Conservation (phyloP, 257 asterid species). For the Rehmannia glutinosa region DNA sequence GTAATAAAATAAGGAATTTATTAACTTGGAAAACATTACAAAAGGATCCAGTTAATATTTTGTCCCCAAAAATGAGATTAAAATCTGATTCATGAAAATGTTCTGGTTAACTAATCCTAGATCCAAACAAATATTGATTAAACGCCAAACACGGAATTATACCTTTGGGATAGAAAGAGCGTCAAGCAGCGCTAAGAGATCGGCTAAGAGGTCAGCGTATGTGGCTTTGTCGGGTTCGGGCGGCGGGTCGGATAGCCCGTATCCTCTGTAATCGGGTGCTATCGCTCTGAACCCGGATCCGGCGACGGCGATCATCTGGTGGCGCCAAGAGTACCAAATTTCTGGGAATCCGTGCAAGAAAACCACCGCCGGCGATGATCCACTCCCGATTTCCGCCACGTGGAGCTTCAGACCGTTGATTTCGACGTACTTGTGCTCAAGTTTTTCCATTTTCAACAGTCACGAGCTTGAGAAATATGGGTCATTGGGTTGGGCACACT, state of each 20-base stretch:
- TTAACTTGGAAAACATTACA: no score
- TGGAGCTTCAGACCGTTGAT: constrained; percentile 38
- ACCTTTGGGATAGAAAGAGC: constrained; percentile 42
- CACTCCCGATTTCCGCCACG: constrained; percentile 30
- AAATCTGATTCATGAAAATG: no score
- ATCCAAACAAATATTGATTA: no score
- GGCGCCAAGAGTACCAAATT: constrained; percentile 50
- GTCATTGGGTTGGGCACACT: background rate
- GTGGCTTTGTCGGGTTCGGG: constrained; percentile 45
- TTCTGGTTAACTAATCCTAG: no score
- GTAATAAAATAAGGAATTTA: no score
- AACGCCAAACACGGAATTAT: no score
- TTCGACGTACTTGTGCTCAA: constrained; percentile 31
- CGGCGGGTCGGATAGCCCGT: no score
- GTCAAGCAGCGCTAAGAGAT: constrained; percentile 44
- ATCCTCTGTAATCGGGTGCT: no score
- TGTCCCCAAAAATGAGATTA: no score
- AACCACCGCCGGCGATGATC: constrained; percentile 30
- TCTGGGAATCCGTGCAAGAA: constrained; percentile 46
- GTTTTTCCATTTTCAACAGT: constrained; percentile 22
- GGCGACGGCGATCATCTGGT: no score
- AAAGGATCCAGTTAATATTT: no score
- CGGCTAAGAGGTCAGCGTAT: constrained; percentile 33
- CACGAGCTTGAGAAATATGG: background rate
- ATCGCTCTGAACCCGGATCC: no score